Base-by-base conservation (phyloP, 495 filamentous ascomycete species). In the Penicillium dipodomyicola region DNA sequence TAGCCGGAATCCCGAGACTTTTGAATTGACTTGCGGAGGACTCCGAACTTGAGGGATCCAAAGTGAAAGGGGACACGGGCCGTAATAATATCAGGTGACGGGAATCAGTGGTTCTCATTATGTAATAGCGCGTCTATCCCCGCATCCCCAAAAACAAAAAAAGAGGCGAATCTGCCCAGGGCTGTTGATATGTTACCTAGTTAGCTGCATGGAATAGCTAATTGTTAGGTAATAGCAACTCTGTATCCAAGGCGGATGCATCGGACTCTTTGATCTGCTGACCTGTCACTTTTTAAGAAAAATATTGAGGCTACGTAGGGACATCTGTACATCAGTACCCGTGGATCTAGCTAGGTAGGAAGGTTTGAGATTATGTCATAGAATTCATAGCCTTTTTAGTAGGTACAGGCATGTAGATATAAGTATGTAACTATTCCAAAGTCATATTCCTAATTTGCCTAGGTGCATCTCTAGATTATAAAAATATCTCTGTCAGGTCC, bases 221-320 rank as follows among this genome's bases (percentile, higher is more conserved):
- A 42, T 32, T 30, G 41, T 68, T 68, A 68, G 59, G 59, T 65
- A 68, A 68, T 43, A 43, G 60, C 49, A 68, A 65, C 55, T 60
- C 59, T 44, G 59, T 62, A 64, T 40, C 27, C 19, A 37, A n/a
- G 9, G 22, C 22, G 22, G 22, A 22, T 22, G 22, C 22, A 30
- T 52, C 25, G 32, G 40, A 45, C 40, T 39, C 1, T 8, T 6
- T 6, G 23, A 49, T 49, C 62, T 25, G 55, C 54, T 66, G 64
- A 66, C 64, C 55, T 48, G 48, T 42, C 52, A 62, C 59, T 15
- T 25, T 47, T 10, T 6, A 8, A 17, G 23, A 23, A 23, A 23
- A 5, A 12, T 14, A 12, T 14, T 35, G 32, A 14, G 11, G 32
- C 32, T 35, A 35, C 22, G 3, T 23, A 4, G 22, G 22, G 2